Base-by-base conservation (phyloP, 495 filamentous ascomycete species). In the Penicillium longicatenatum region DNA sequence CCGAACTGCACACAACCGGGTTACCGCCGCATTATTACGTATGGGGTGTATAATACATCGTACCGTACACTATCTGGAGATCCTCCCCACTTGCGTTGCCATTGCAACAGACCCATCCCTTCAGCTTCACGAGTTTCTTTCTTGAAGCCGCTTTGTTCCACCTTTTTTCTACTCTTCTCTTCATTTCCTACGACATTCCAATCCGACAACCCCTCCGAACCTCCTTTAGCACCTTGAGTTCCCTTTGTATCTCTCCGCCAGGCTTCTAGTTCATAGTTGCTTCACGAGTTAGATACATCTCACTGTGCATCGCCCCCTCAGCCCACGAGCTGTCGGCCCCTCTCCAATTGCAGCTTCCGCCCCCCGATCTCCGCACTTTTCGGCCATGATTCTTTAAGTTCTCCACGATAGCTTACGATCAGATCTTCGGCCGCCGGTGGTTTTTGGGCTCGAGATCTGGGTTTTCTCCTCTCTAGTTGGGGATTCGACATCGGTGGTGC, bases 91-190 rank as follows among this genome's bases (percentile, higher is more conserved):
- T 73, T 69, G 66, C 75, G 75, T 79, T 79, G 75, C 75, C 75
- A 76, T 79, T 77, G 75, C 75, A 79, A 79, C 75, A 79, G 74
- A 73, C 62, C 65, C 72, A 75, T 76, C 73, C 73, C 74, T 78
- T 77, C 75, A 79, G 75, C 75, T 77, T 79, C 75, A 78, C 61
- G 56, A 63, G 59, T 66, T 64, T 69, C 70, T 68, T 74, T 76
- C 70, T 73, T 70, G 68, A 63, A 64, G 62, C 55, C 54, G 52
- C 41, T 63, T 52, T 60, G 61, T 75, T 71, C 69, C 63, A 60
- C 54, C 53, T 70, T 57, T 68, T 54, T 61, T 54, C 59, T 54
- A 58, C 47, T 60, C 47, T 56, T 47, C 45, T 48, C 33, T 54
- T 52, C 39, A 44, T 58, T 54, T 67, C 57, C 54, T 66, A 52